Evolutionary conservation across 2,329 filamentous ascomycete species (phyloP).

Genomic region (Rhynchosporium secalis): DNA sequence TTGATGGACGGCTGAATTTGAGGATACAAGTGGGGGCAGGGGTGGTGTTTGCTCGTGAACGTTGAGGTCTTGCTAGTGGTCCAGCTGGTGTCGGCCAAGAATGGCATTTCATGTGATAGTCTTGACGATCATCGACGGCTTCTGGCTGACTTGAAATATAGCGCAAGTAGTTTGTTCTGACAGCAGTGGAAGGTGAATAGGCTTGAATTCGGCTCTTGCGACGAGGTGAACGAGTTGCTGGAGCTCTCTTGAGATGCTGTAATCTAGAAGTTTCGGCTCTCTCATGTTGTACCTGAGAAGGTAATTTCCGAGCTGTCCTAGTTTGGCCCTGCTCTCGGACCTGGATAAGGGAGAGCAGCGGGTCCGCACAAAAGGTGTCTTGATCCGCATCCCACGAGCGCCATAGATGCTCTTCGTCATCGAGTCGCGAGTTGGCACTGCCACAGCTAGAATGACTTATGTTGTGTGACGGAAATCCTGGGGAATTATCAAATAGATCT

Average conservation of each 20-base stretch:
- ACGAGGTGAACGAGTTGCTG: constrained; percentile 2
- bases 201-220: not conserved
- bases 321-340: constrained; percentile 2
- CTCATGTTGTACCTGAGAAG: not conserved
- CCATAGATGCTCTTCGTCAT: constrained; percentile 8
- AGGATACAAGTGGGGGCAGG: constrained; percentile 1
- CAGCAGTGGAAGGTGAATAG: not conserved
- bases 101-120: not conserved
- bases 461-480: not conserved
- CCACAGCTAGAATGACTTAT: not conserved
- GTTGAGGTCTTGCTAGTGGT: not conserved
- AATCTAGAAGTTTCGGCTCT: not conserved
- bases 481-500: not conserved
- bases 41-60: constrained; percentile 10
- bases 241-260: not conserved
- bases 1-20: constrained; percentile 1
- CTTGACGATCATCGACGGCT: not conserved
- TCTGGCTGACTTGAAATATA: not conserved
- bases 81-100: constrained; percentile 4
- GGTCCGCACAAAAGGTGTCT: not conserved
- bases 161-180: not conserved
- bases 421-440: not conserved
- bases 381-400: not conserved
- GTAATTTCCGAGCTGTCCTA: not conserved
- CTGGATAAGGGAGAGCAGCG: not conserved